Base-by-base conservation (phyloP, 2,329 filamentous ascomycete genomes). In the Beauveria medogensis region DNA sequence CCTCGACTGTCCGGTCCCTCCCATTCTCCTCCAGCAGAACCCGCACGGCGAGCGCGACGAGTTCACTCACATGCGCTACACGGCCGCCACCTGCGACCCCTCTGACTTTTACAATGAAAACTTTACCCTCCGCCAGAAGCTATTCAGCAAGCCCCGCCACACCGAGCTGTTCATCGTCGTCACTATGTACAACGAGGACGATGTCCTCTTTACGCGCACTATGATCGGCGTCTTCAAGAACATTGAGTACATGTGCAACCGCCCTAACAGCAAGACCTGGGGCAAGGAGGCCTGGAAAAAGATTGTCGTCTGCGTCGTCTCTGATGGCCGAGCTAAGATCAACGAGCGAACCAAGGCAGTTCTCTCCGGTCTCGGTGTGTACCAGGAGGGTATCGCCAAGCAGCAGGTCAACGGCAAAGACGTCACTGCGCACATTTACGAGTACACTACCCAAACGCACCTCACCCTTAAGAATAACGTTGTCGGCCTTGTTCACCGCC, bases 171-270 rank as follows among this genome's bases (percentile, higher is more conserved):
- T 97, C 74, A 96, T 97, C 69, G 93, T 92, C 40, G 86, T 97
- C 59, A 97, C 93, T 62, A 97, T 97, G 93, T 99, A 99, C 79
- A 99, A 99, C 71, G 94, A 99, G 71, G 93, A 99, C 73, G 94
- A 99, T 69, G 87, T 97, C 66, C 80, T 97, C 63, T 97, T 99
- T 71, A 92, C 94, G 26, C 87, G 94, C 47, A 97, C 94, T 5
- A 91, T 99, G 91, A 90, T 88, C 55, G 94, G 94, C 73, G 92
- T 99, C 5, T 93, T 97, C 80, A 97, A 99, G 78, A 99, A 99
- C 73, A 91, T 99, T 67, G 93, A 97, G 73, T 92, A 93, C 79
- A 97, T 99, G 90, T 97, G 94, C 75, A 91, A 90, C 63, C 85
- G 93, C 55, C 91, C 88, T 51, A 91, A 89, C 72, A 96, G 92